phyloP scores from a whole-genome alignment of 108 stramenopile genomes.

The Skeletonema menzelii region DNA sequence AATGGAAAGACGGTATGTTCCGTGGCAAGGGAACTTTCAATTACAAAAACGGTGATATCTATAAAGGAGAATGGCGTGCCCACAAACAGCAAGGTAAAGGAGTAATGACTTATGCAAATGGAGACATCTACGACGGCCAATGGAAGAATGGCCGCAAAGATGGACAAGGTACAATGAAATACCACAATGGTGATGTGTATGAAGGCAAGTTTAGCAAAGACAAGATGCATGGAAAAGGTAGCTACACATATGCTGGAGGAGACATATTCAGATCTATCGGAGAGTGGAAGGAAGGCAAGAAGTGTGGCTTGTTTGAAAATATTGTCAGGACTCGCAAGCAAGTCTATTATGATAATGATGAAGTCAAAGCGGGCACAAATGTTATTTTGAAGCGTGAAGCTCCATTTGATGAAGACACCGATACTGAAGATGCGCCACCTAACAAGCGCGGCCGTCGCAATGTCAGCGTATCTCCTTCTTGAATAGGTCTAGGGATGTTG shows the following conservation, averaged over 20 bases:
- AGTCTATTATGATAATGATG: neutral
- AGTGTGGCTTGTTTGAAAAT: conserved; percentile 25
- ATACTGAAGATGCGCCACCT: neutral
- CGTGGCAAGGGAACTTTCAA: no score
- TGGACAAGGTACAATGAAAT: neutral
- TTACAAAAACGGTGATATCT: conserved; percentile 34
- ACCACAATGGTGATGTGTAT: conserved; percentile 6
- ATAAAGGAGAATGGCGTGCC: conserved; percentile 57
- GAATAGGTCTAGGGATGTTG: neutral
- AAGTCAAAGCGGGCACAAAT: neutral
- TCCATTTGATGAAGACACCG: neutral
- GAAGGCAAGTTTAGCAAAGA: conserved; percentile 23
- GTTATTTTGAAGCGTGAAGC: neutral
- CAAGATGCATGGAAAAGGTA: conserved; percentile 31
- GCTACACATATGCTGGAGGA: conserved; percentile 30
- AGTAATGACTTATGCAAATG: conserved; percentile 46
- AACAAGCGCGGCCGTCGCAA: neutral
- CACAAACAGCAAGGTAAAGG: conserved; percentile 48
- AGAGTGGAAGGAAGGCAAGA: conserved; percentile 37
- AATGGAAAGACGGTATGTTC: conserved; percentile 26
- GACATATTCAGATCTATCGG: conserved; percentile 49
- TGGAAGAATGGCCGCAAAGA: neutral
- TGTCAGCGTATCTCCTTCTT: neutral
- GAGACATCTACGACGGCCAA: neutral
- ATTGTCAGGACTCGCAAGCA: neutral